Conservation (phyloP, 1,284 basidiomycete species). For the Ustilago shanxiensis region DNA sequence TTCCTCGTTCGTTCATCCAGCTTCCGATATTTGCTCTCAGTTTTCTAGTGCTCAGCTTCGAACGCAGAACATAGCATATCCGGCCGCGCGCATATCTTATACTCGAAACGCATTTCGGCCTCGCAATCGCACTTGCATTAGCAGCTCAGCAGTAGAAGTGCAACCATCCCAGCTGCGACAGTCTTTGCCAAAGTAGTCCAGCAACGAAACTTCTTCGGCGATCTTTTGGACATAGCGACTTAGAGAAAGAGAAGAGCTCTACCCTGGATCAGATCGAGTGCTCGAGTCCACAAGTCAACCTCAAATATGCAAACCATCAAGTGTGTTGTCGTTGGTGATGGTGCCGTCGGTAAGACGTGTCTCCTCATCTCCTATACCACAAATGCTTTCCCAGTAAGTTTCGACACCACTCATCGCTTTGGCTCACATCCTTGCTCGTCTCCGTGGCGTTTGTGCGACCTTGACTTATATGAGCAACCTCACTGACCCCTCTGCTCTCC, state of each 20-base stretch:
- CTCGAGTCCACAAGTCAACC: neutral
- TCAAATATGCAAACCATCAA: constrained; percentile 66
- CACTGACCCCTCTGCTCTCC: neutral
- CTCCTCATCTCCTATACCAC: constrained; percentile 70
- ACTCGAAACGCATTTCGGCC: neutral
- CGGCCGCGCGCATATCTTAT: neutral
- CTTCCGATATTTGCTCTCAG: neutral
- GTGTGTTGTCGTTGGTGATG: constrained; percentile 69
- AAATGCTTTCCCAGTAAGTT: constrained; percentile 68
- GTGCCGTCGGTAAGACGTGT: constrained; percentile 70
- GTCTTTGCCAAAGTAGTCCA: neutral
- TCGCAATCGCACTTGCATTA: neutral
- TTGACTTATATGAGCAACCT: neutral
- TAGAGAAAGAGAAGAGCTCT: neutral
- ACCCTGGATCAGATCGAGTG: neutral
- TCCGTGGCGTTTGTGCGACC: neutral
- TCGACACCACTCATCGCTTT: neutral
- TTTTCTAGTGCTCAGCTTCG: neutral
- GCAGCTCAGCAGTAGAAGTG: constrained; percentile 2
- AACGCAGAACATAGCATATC: neutral
- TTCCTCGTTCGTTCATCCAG: neutral
- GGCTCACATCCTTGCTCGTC: too few relatives aligned
- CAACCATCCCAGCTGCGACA: neutral
- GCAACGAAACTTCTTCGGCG: neutral
- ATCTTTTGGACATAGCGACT: neutral